Base-by-base conservation (phyloP, 306 rosid species). In the Lathyrus sativus region DNA sequence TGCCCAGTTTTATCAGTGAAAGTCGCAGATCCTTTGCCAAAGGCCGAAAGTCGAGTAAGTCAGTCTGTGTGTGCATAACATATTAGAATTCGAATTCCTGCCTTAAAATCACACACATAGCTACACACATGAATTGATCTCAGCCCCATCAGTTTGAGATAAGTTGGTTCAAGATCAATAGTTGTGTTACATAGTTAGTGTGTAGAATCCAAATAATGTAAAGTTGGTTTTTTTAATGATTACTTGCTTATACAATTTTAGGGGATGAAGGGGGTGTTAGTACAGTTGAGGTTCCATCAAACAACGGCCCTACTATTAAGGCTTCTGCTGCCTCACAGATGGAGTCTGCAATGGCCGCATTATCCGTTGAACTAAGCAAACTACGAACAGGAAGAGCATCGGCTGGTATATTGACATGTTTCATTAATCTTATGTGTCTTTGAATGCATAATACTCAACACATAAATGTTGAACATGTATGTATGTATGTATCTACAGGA, bases 371-470 rank as follows among this genome's bases (percentile, higher is more conserved):
- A 19, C 74, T 93, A 41, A 84, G 59, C 82, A 90, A 93, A 63
- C 86, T 86, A 44, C 72, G 97, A 22, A 86, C 99, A 7, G 99
- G 99, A 76, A 87, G 99, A 78, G 99, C 99, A 57, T 78, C 99
- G 14, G 73, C 99, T 53, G 99, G 99, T 93, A 78, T 75, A 56
- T 71, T 58, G 15, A 43, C 38, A 33, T 17, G 8, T 28, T 39
- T 22, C 31, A 4, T 50, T 3, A 6, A 50, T 15, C 44, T 5
- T 61, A 3, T 44, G 11, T 73, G 12, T 65, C 13, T 41, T 37
- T 39, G 38, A 22, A 9, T 31, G 58, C 58, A 73, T 54, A 50
- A 56, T 59, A 13, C 68, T 45, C 64, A 65, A 5, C 43, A 3
- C 31, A 48, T 37, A 24, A 45, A 29, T 57, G 35, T 19, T 45